These are phyloP conservation scores for Candida multigemmis DNA, from an alignment of 805 yeast genomes.

Conservation along the genomic window DNA sequence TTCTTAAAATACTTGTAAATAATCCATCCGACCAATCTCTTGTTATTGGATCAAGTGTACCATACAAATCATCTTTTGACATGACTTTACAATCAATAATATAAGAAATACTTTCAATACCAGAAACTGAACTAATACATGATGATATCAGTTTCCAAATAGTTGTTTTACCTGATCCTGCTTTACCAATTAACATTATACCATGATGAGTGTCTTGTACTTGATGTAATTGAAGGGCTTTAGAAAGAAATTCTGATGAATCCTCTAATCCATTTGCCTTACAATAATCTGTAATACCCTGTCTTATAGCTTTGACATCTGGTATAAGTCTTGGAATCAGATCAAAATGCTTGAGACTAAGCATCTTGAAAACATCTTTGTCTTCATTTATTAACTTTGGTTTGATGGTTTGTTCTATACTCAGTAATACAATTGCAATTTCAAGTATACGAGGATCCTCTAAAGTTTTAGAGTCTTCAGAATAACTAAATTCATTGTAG, in stretches of 20 bases:
- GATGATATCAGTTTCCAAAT: constrained; percentile 41
- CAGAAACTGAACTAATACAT: constrained; percentile 28
- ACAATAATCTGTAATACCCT: no score
- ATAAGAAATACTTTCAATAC: constrained; percentile 27
- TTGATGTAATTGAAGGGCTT: constrained; percentile 53
- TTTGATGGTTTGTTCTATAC: constrained; percentile 51
- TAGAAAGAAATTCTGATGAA: constrained; percentile 38
- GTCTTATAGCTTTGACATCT: no score
- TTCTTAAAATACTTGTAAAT: constrained; percentile 58
- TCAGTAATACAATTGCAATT: constrained; percentile 29
- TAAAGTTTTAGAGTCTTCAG: constrained; percentile 2
- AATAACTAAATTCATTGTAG: constrained; percentile 3
- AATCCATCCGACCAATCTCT: constrained; percentile 92
- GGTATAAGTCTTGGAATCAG: no score
- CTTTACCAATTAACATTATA: constrained; percentile 65
- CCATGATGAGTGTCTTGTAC: constrained; percentile 66
- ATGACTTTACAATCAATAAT: constrained; percentile 71
- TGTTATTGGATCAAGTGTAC: constrained; percentile 63
- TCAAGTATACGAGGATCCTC: constrained; percentile 11
- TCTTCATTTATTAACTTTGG: constrained; percentile 63
- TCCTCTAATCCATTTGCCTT: constrained; percentile 17
- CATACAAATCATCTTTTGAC: constrained; percentile 58
- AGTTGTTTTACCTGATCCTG: constrained; percentile 70
- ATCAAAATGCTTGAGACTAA: constrained; percentile 15
- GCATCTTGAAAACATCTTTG: constrained; percentile 23